phyloP scores from a whole-genome alignment of 164 flowering plant species.

The Buxus sempervirens region DNA sequence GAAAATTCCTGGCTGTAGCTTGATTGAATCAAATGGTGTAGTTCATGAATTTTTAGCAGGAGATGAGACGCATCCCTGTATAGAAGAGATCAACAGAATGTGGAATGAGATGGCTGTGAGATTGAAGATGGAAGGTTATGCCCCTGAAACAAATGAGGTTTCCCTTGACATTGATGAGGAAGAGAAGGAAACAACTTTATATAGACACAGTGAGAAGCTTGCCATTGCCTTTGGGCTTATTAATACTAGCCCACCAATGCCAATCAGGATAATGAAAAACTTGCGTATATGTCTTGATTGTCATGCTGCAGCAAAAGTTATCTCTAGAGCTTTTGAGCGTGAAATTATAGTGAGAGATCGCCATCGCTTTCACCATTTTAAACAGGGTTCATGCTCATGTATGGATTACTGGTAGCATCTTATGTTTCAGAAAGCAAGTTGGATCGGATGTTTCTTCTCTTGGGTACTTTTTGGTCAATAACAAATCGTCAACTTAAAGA shows the following conservation, averaged over 20 bases:
- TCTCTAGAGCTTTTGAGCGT: constrained; percentile 17
- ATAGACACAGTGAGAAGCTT: constrained; percentile 39
- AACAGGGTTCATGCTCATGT: constrained; percentile 23
- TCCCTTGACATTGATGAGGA: constrained; percentile 34
- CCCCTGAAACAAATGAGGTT: constrained; percentile 23
- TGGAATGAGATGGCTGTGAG: constrained; percentile 27
- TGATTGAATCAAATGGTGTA: constrained; percentile 33
- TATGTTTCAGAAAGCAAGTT: neutral
- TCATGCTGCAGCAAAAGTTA: constrained; percentile 18
- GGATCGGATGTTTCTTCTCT: neutral
- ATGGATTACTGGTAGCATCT: constrained; percentile 19
- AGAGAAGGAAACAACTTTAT: constrained; percentile 30
- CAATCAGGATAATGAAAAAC: constrained; percentile 24
- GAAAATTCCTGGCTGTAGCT: constrained; percentile 41
- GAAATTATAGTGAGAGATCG: constrained; percentile 25
- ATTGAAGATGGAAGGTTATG: constrained; percentile 29
- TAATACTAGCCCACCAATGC: constrained; percentile 20
- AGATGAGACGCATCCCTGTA: constrained; percentile 31
- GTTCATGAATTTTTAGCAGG: constrained; percentile 41
- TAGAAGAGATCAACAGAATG: constrained; percentile 27
- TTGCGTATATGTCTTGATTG: constrained; percentile 22
- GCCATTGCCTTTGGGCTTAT: constrained; percentile 44
- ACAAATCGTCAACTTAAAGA: too few relatives aligned
- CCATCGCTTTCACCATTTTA: constrained; percentile 24
- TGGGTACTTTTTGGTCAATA: too few relatives aligned